phyloP scores from a whole-genome alignment of 78 protist species.

The Guillardia theta region DNA sequence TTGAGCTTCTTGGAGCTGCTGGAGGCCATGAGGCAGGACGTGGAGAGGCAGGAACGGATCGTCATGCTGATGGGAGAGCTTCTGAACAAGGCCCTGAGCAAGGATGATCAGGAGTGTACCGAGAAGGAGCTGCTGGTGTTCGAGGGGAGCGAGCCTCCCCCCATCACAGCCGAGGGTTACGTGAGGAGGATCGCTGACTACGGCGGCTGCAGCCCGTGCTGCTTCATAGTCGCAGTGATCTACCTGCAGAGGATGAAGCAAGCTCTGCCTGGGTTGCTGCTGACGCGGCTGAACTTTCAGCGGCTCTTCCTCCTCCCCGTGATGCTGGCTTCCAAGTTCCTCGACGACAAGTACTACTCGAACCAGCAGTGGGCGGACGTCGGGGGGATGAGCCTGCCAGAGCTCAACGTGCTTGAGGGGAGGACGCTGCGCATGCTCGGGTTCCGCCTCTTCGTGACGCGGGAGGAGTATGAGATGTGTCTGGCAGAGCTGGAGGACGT shows the following conservation, averaged over 20 bases:
- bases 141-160: no score
- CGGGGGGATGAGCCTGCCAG: not conserved
- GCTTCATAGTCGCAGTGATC: conserved; percentile 50
- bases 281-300: not conserved
- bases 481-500: no score
- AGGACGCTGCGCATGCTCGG: not conserved
- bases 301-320: not conserved
- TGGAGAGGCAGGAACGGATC: no score
- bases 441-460: not conserved
- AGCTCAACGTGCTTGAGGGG: not conserved
- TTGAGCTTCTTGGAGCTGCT: no score
- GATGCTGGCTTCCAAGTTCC: conserved; percentile 1
- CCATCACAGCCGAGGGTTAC: no score
- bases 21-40: no score
- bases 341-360: not conserved
- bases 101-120: no score
- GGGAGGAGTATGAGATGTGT: conserved; percentile 6
- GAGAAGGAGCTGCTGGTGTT: no score
- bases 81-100: no score
- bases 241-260: conserved; percentile 51
- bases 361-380: conserved; percentile 28
- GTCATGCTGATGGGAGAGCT: no score
- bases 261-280: not conserved
- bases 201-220: conserved; percentile 49
- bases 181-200: conserved; percentile 40